Base-by-base conservation (phyloP, 352 stramenopile genomes). In the Phytophthora brassicae region DNA sequence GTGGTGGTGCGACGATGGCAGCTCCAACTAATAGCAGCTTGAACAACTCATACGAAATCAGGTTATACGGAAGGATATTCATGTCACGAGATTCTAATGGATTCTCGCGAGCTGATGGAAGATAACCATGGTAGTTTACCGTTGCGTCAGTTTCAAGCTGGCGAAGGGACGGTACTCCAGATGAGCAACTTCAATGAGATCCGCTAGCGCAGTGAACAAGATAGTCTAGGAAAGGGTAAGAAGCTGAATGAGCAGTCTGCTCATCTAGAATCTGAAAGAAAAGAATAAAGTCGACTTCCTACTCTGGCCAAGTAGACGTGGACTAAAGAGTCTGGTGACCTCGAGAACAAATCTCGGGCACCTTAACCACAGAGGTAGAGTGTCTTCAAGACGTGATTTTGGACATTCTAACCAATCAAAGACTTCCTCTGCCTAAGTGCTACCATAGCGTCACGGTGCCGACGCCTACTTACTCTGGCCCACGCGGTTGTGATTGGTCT, bases 1-100 rank as follows among this genome's bases (percentile, higher is more conserved):
- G 64, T 36, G 76, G 54, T 8, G 61, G 81, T 6, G 75, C 60
- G 0, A 72, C 78, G 7, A 41, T 75, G 9, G n/a, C n/a, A n/a
- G n/a, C n/a, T n/a, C n/a, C n/a, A n/a, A n/a, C n/a, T n/a, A n/a
- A n/a, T n/a, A n/a, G n/a, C n/a, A n/a, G n/a, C n/a, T n/a, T n/a
- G n/a, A n/a, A n/a, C n/a, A n/a, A n/a, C n/a, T n/a, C n/a, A n/a
- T n/a, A n/a, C n/a, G n/a, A n/a, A n/a, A n/a, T n/a, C n/a, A n/a
- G n/a, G n/a, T 35, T 33, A 31, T 33, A 22, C 42, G 20, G 42
- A 48, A 3, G 41, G 41, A 28, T n/a, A n/a, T n/a, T n/a, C n/a
- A 46, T 47, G 41, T 47, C 41, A 47, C 20, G 19, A 47, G 41
- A 17, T 31, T 23, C 41, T 47, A 19, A n/a, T 31, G 33, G 14